A percentile compares a stretch with the other conserved stretches of the same genome.
These are phyloP conservation scores for Cystobasidiaceae sp. DNA, from an alignment of 1,284 basidiomycete species.

Conservation along the genomic window DNA sequence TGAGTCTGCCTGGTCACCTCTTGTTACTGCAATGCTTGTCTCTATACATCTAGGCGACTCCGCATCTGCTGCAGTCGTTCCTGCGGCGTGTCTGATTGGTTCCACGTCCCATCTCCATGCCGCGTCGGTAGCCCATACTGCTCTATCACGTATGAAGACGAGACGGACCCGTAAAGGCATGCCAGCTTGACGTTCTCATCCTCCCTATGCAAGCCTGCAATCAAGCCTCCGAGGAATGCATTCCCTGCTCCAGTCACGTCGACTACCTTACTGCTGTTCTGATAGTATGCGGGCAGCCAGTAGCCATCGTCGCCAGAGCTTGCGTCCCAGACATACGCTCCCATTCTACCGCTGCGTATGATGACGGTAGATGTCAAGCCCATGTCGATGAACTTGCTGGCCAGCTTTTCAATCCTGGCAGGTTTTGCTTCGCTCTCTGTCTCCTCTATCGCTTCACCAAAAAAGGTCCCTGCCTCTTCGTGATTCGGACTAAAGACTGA, in stretches of 20 bases:
- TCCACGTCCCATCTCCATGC: conserved; percentile 31
- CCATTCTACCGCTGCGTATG: conserved; percentile 69
- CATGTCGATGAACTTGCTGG: conserved; percentile 32
- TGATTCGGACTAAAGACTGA: conserved; percentile 48
- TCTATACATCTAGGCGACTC: not conserved
- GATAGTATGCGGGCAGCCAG: conserved; percentile 79
- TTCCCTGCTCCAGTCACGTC: conserved; percentile 90
- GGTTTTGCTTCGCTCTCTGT: conserved; percentile 14
- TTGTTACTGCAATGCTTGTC: no score
- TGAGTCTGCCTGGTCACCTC: no score
- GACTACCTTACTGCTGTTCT: conserved; percentile 55
- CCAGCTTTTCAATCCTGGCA: conserved; percentile 34
- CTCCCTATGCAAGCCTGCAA: conserved; percentile 36
- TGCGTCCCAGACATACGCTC: conserved; percentile 61
- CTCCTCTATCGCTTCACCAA: conserved; percentile 36
- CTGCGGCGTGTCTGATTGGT: conserved; percentile 25
- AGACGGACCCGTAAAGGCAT: conserved; percentile 62
- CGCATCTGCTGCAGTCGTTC: conserved; percentile 33
- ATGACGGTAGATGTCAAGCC: conserved; percentile 55
- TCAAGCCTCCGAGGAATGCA: conserved; percentile 57
- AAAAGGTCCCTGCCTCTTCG: conserved; percentile 49
- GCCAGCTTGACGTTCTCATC: conserved; percentile 12
- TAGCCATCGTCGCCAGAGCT: conserved; percentile 44
- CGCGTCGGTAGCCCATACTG: conserved; percentile 51
- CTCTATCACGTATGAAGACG: conserved; percentile 76